These are phyloP conservation scores for Skeletonema grethae DNA, from an alignment of 108 stramenopile species.

Conservation along the genomic window DNA sequence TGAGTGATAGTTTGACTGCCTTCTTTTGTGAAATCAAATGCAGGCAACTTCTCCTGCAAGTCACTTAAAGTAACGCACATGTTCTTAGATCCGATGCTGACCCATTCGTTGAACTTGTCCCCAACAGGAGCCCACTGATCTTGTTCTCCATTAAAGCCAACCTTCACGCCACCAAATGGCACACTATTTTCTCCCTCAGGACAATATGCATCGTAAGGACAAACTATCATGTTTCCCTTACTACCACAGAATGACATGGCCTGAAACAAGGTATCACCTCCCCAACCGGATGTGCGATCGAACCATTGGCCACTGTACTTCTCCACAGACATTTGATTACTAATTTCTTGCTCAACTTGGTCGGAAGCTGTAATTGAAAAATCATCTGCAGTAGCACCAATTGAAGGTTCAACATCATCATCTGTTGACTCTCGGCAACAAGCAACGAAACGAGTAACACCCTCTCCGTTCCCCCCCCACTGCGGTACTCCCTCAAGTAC, in stretches of 20 bases:
- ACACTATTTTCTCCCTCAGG: not conserved
- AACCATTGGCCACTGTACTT: not conserved
- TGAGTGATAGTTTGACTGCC: not conserved
- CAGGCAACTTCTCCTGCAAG: not conserved
- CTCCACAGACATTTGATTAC: not conserved
- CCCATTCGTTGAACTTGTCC: not conserved
- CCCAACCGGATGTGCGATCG: not conserved
- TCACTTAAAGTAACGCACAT: not conserved
- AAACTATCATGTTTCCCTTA: not conserved
- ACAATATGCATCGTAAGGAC: slow-evolving; percentile 6
- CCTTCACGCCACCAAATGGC: not conserved
- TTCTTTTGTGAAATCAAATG: not conserved
- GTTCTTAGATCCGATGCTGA: not conserved
- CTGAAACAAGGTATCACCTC: not conserved
- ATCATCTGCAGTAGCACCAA: too few species aligned
- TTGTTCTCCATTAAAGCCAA: not conserved
- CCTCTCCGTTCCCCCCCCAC: not conserved
- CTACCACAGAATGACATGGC: slow-evolving; percentile 2
- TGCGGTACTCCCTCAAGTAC: not conserved
- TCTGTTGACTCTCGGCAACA: not conserved
- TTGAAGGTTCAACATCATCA: not conserved
- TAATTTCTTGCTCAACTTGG: not conserved
- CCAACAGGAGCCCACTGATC: slow-evolving; percentile 8
- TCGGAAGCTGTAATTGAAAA: not conserved
- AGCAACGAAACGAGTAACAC: not conserved